These are phyloP conservation scores for Macrolepiota albuminosa DNA, from an alignment of 768 basidiomycete species.

Conservation along the genomic window DNA sequence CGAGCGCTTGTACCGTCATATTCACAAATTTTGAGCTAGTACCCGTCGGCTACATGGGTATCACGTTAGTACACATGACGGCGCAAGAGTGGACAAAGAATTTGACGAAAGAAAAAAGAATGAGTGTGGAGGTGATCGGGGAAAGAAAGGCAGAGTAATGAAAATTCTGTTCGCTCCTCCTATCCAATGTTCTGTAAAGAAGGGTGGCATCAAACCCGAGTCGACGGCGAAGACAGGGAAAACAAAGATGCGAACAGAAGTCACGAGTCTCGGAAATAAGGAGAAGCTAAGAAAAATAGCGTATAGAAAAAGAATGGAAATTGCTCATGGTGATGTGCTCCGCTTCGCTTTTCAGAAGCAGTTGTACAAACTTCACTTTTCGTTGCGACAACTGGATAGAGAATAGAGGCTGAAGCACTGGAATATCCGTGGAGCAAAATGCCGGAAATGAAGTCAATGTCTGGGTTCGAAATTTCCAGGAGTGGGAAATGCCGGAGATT, in stretches of 20 bases:
- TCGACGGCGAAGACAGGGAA: neutral
- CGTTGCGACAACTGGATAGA: neutral
- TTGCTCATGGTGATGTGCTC: neutral
- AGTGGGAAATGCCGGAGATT: neutral
- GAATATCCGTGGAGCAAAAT: too few species aligned
- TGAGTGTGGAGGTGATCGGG: neutral
- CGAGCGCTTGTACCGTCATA: constrained; percentile 75
- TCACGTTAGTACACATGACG: neutral
- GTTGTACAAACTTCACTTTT: too few species aligned
- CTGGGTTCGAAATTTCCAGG: neutral
- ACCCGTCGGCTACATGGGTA: constrained; percentile 58
- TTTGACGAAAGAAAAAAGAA: neutral
- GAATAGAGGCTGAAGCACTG: neutral
- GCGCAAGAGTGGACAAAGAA: neutral
- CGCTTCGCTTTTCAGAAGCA: neutral
- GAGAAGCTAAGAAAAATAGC: neutral
- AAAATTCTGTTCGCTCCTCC: neutral
- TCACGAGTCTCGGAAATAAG: neutral
- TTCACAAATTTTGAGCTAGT: constrained; percentile 80
- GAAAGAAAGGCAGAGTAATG: neutral
- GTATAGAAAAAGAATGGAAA: neutral
- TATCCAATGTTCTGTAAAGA: neutral
- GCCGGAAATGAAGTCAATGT: neutral
- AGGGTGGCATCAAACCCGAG: neutral
- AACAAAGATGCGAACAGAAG: neutral